A percentile compares a stretch with the other conserved stretches of the same genome.
Conservation (phyloP, 2,329 filamentous ascomycete species). For the Moelleriella libera region DNA sequence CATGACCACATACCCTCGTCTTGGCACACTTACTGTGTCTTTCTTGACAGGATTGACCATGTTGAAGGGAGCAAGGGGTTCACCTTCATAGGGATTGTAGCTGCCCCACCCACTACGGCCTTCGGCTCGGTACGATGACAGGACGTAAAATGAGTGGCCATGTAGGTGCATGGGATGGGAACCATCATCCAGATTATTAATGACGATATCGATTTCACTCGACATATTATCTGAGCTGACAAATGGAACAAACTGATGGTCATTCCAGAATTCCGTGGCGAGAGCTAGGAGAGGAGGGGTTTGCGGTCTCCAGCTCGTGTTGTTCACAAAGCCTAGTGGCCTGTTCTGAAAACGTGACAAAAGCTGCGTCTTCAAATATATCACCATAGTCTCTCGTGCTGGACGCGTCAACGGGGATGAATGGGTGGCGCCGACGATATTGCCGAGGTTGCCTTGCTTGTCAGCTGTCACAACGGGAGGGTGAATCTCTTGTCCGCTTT, state of each 20-base stretch:
- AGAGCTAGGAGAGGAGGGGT: slow-evolving; percentile 7
- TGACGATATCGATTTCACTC: slow-evolving; percentile 12
- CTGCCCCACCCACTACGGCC: slow-evolving; percentile 10
- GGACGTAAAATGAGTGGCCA: slow-evolving; percentile 36
- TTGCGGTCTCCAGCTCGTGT: slow-evolving; percentile 12
- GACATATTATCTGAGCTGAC: slow-evolving; percentile 5
- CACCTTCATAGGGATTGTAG: slow-evolving; percentile 11
- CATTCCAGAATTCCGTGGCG: slow-evolving; percentile 7
- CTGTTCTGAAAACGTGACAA: slow-evolving; percentile 9
- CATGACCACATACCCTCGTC: slow-evolving; percentile 11
- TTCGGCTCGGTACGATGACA: slow-evolving; percentile 9
- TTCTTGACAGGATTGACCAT: slow-evolving; percentile 10
- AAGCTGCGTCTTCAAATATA: slow-evolving; percentile 12
- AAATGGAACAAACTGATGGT: slow-evolving; percentile 9
- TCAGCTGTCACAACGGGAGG: not conserved
- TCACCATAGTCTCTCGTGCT: slow-evolving; percentile 9
- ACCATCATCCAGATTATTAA: slow-evolving; percentile 19
- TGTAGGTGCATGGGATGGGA: slow-evolving; percentile 35
- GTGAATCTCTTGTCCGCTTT: not conserved
- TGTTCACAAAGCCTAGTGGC: slow-evolving; percentile 13
- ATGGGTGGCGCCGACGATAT: not conserved
- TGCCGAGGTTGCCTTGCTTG: slow-evolving; percentile 2
- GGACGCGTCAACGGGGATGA: slow-evolving; percentile 1
- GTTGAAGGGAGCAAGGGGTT: slow-evolving; percentile 2
- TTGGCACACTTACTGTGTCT: slow-evolving; percentile 25